Base-by-base conservation (phyloP, 495 filamentous ascomycete species). In the Penicillium cinerascens region DNA sequence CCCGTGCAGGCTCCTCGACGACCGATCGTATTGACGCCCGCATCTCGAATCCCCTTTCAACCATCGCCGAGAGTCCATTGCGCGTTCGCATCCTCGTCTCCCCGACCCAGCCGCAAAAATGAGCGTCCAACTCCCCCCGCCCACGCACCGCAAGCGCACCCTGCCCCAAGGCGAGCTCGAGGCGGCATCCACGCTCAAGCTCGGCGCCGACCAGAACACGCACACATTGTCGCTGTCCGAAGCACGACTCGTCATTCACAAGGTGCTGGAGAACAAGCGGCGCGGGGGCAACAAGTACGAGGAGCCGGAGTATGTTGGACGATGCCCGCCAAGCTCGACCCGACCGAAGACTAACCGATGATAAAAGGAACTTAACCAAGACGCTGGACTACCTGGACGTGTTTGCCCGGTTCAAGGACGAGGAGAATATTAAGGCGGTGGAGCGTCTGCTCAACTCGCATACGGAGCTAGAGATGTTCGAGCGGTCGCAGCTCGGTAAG, bases 371-470 rank as follows among this genome's bases (percentile, higher is more conserved):
- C 25, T 81, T 97, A 54, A 83, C 79, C 41, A 92, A 95, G 64
- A 97, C 92, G 1, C 75, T 88, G 44, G 87, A 92, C 54, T 97
- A 97, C 70, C 80, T 97, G 1, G 90, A 96, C 55, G 82, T 87
- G 18, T 97, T 97, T 74, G 87, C 91, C 10, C 87, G 92, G 13
- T 97, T 97, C 78, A 95, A 95, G 76, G 83, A 91, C 54, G 89
- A 89, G 65, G 90, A 97, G 71, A 92, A 89, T 52, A 91, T 96
- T 51, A 88, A 95, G 72, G 89, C 89, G 10, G 89, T 97, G 33
- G 92, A 96, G 69, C 80, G 87, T 7, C 72, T 96, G 47, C 73
- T 96, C 51, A 84, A 85, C 49, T 78, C 82, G 35, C 85, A 87
- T 58, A 83, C 85, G 49, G 85, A 92, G 64, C 71, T 98, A 59